Conservation (phyloP, 1,284 basidiomycete genomes). For the Boletus smithii region DNA sequence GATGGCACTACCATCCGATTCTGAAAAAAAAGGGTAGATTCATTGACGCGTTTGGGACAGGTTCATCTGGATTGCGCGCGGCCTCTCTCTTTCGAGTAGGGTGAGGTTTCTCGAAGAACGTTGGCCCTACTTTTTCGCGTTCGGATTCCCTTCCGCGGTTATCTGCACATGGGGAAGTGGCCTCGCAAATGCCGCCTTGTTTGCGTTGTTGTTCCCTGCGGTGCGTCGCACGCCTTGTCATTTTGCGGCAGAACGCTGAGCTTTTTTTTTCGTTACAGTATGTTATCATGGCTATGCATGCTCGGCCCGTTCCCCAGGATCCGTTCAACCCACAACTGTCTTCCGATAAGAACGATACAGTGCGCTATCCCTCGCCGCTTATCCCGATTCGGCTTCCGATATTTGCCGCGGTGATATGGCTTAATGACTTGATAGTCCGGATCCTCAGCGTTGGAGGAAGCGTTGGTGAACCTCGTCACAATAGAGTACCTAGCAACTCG, state of each 20-base stretch:
- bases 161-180: conserved; percentile 69
- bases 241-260: conserved; percentile 4
- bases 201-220: conserved; percentile 73
- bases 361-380: conserved; percentile 67
- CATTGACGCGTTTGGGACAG: conserved; percentile 37
- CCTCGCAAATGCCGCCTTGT: conserved; percentile 72
- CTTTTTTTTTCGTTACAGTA: conserved; percentile 43
- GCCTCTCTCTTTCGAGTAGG: conserved; percentile 61
- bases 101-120: conserved; percentile 77
- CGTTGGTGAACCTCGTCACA: conserved; percentile 22
- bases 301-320: conserved; percentile 60
- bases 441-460: conserved; percentile 55
- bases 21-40: neutral
- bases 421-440: conserved; percentile 71
- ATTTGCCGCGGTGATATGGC: conserved; percentile 66
- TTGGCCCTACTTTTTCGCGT: conserved; percentile 82
- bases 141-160: conserved; percentile 68
- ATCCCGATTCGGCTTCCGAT: conserved; percentile 75
- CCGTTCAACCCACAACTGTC: conserved; percentile 61
- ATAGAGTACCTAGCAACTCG: conserved; percentile 39
- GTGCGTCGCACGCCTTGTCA: conserved; percentile 39
- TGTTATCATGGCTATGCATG: conserved; percentile 76
- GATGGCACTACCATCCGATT: neutral
- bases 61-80: conserved; percentile 74
- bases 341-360: conserved; percentile 35